phyloP scores from a whole-genome alignment of 345 rosid genomes.

The Brassica cretica region DNA sequence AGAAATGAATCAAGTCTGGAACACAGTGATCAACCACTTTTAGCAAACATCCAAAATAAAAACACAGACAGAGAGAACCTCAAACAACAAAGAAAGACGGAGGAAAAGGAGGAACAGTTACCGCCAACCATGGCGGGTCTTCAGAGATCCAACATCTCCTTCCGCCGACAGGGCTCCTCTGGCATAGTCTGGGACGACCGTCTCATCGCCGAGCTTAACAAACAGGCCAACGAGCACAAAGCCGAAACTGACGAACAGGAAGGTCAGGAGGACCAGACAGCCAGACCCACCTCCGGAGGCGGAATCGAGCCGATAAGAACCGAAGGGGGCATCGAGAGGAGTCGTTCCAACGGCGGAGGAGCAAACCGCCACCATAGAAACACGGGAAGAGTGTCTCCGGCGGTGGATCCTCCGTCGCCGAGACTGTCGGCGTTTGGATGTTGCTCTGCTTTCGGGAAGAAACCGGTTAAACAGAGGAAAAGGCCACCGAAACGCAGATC shows the following conservation, averaged over 20 bases:
- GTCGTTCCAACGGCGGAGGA: conserved; percentile 61
- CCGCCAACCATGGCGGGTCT: conserved; percentile 66
- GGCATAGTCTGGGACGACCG: conserved; percentile 90
- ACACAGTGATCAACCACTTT: conserved; percentile 22
- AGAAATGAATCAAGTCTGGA: conserved; percentile 7
- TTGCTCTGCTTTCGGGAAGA: conserved; percentile 62
- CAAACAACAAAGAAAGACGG: conserved; percentile 1
- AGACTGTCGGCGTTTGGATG: conserved; percentile 82
- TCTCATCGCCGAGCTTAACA: conserved; percentile 56
- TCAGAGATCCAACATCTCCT: conserved; percentile 84
- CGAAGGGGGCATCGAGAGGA: conserved; percentile 52
- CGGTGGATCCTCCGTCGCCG: conserved; percentile 90
- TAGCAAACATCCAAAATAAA: not conserved
- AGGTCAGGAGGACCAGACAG: conserved; percentile 26
- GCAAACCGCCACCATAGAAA: conserved; percentile 52
- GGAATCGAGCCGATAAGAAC: conserved; percentile 42
- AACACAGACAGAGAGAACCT: not conserved
- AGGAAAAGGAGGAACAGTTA: conserved; percentile 27
- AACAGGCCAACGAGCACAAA: conserved; percentile 35
- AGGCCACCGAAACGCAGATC: conserved; percentile 61
- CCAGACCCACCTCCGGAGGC: conserved; percentile 14
- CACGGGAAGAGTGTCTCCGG: conserved; percentile 77
- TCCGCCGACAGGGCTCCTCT: conserved; percentile 89
- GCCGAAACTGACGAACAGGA: conserved; percentile 1
- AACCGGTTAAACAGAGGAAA: conserved; percentile 35